Conservation (phyloP, 495 filamentous ascomycete genomes). For the Talaromyces liani region DNA sequence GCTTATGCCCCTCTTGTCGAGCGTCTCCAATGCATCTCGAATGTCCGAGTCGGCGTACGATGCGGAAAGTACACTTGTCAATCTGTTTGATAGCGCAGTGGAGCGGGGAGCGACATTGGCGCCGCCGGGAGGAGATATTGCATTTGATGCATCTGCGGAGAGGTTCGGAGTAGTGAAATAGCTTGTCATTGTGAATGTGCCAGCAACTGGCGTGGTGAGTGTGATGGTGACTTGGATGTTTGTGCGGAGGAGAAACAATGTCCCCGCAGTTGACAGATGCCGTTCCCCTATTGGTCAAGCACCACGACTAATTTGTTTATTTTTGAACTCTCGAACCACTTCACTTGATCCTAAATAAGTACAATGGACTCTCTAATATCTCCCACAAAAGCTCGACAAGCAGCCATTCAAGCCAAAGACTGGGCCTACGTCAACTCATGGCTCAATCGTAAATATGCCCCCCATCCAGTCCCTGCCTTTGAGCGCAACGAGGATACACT, state of each 20-base stretch:
- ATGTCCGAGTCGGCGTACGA: conserved; percentile 93
- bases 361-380: conserved; percentile 35
- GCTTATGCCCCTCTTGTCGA: conserved; percentile 62
- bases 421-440: conserved; percentile 84
- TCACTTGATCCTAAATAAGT: not conserved
- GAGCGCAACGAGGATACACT: conserved; percentile 84
- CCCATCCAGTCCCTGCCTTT: conserved; percentile 56
- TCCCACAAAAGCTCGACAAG: conserved; percentile 40
- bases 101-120: conserved; percentile 25
- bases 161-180: conserved; percentile 24
- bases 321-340: not conserved
- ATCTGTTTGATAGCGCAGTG: conserved; percentile 66
- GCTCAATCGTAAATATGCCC: conserved; percentile 61
- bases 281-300: not conserved
- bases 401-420: conserved; percentile 60
- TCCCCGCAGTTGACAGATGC: conserved; percentile 5
- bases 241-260: conserved; percentile 9
- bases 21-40: conserved; percentile 68
- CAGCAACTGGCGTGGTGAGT: conserved; percentile 10
- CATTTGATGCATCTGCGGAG: conserved; percentile 20
- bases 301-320: not conserved
- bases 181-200: conserved; percentile 30
- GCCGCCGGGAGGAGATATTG: conserved; percentile 21
- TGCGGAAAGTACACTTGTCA: conserved; percentile 78
- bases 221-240: not conserved